A percentile compares a stretch with the other conserved stretches of the same genome.
These are phyloP conservation scores for Eutrema yunnanense DNA, from an alignment of 345 rosid species.

Conservation along the genomic window DNA sequence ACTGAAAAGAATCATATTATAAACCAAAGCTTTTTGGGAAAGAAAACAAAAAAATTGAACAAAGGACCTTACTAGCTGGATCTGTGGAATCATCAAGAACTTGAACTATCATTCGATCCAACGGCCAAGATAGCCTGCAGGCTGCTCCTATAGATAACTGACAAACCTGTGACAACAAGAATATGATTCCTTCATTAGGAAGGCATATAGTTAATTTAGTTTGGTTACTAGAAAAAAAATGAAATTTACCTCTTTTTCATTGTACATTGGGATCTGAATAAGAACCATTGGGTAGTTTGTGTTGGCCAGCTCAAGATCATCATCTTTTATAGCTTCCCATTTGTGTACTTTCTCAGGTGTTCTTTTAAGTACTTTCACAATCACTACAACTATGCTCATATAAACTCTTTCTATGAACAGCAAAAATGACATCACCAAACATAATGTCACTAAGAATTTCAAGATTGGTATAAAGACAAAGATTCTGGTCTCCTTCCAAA, in stretches of 20 bases:
- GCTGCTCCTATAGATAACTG: slow-evolving; percentile 62
- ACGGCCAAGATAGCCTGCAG: slow-evolving; percentile 61
- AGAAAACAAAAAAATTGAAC: background rate
- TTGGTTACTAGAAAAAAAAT: background rate
- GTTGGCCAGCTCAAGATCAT: slow-evolving; percentile 40
- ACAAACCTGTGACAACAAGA: slow-evolving; percentile 42
- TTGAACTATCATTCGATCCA: slow-evolving; percentile 52
- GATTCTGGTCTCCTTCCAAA: slow-evolving; percentile 38
- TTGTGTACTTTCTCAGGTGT: slow-evolving; percentile 40
- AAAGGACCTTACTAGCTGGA: slow-evolving; percentile 53
- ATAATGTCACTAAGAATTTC: slow-evolving; percentile 35
- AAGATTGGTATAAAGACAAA: slow-evolving; percentile 42
- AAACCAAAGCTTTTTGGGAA: background rate
- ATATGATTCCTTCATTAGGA: background rate
- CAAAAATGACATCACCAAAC: slow-evolving; percentile 55
- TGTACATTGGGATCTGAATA: slow-evolving; percentile 38
- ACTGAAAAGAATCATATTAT: background rate
- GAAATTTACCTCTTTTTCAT: slow-evolving; percentile 33
- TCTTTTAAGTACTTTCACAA: slow-evolving; percentile 38
- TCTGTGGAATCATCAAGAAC: slow-evolving; percentile 67
- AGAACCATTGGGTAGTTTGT: slow-evolving; percentile 35
- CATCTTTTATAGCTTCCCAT: slow-evolving; percentile 42
- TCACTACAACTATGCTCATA: slow-evolving; percentile 48
- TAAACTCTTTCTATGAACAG: slow-evolving; percentile 51
- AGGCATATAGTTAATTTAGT: background rate